Evolutionary conservation across 352 stramenopile genomes (phyloP).

Genomic region (Globisporangium spinosum): DNA sequence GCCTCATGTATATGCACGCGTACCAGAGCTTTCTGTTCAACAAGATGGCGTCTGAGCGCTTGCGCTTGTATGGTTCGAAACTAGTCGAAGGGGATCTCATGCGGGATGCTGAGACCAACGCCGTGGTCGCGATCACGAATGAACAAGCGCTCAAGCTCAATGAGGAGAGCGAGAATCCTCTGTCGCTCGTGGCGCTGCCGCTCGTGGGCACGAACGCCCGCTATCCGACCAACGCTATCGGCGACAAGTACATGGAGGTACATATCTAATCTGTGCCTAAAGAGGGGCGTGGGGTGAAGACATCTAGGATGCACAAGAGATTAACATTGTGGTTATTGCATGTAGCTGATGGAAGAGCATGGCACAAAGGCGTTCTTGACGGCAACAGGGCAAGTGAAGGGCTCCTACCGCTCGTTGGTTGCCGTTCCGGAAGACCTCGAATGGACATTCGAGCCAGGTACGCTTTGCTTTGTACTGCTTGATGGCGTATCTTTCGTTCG

Average conservation of each 20-base stretch:
- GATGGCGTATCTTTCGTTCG: background rate
- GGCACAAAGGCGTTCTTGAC: constrained; percentile 37
- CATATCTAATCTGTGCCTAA: background rate
- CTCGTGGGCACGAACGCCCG: constrained; percentile 53
- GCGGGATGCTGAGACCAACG: constrained; percentile 19
- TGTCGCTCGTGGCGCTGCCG: constrained; percentile 48
- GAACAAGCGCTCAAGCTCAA: constrained; percentile 46
- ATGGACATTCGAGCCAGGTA: constrained; percentile 33
- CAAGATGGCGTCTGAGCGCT: constrained; percentile 44
- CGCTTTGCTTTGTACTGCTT: constrained; percentile 5
- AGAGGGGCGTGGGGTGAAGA: background rate
- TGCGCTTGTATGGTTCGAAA: constrained; percentile 32
- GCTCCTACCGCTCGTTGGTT: constrained; percentile 54
- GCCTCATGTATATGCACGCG: constrained; percentile 70
- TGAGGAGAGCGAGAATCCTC: constrained; percentile 18
- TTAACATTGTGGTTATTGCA: background rate
- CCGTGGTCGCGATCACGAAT: constrained; percentile 31
- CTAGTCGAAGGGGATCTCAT: constrained; percentile 62
- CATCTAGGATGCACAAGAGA: background rate
- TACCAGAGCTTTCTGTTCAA: constrained; percentile 84
- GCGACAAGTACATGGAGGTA: constrained; percentile 43
- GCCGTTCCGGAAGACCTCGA: constrained; percentile 38
- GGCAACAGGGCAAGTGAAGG: constrained; percentile 45
- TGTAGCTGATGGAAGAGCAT: constrained; percentile 45
- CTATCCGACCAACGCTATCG: constrained; percentile 40